A percentile compares a stretch with the other conserved stretches of the same genome.
Evolutionary conservation across 2,329 filamentous ascomycete genomes (phyloP).

Genomic region (Claviceps maximensis): DNA sequence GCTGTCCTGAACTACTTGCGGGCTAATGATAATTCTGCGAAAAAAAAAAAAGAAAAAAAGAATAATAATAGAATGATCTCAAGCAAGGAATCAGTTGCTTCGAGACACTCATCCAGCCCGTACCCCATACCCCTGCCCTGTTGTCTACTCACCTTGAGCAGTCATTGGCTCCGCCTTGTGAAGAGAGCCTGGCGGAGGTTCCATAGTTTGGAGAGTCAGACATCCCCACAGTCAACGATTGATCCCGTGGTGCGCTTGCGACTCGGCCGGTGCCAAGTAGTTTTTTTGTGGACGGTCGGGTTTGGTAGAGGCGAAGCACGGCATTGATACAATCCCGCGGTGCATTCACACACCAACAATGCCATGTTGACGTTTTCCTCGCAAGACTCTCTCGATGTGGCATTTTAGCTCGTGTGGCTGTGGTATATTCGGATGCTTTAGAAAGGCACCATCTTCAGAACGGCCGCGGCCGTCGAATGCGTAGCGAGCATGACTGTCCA

Average conservation of each 20-base stretch:
- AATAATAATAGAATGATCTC: no score
- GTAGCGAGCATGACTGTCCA: background rate
- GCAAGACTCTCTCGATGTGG: background rate
- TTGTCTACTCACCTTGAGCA: no score
- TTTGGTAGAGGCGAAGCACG: background rate
- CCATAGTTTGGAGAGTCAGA: background rate
- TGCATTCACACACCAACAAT: background rate
- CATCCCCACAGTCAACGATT: no score
- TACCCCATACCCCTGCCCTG: no score
- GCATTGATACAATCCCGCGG: no score
- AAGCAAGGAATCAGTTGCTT: no score
- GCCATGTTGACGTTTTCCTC: background rate
- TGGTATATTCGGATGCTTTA: background rate
- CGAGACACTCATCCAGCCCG: no score
- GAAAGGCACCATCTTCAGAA: background rate
- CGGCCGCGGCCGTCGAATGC: background rate
- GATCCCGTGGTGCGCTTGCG: background rate
- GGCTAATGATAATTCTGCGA: background rate
- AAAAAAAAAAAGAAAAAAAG: no score
- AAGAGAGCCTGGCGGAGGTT: background rate
- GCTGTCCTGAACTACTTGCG: background rate
- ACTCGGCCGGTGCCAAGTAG: background rate
- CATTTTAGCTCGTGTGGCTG: background rate
- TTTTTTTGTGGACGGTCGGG: background rate
- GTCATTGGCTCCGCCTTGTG: no score